phyloP scores from a whole-genome alignment of 129 eudicot species.

The Mikania micrantha region DNA sequence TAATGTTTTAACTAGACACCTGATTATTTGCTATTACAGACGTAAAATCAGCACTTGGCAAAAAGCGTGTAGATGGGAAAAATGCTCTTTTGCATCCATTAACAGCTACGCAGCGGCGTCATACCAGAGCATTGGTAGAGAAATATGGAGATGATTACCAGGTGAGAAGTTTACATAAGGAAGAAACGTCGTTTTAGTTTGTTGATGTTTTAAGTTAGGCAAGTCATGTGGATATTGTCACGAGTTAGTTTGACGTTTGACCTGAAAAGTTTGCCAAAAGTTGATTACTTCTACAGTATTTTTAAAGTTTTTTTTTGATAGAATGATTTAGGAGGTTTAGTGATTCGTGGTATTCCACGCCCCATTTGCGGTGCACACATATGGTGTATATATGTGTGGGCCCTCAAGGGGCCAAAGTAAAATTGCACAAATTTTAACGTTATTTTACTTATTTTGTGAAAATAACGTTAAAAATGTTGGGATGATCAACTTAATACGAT shows the following conservation, averaged over 20 bases:
- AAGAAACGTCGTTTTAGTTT: not conserved
- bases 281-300: not conserved
- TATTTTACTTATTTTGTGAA: too few species aligned
- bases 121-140: conserved; percentile 52
- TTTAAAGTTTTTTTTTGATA: not conserved
- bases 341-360: too few species aligned
- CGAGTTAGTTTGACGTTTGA: not conserved
- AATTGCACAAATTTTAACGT: too few species aligned
- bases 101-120: conserved; percentile 65
- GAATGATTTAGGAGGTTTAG: not conserved
- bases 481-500: too few species aligned
- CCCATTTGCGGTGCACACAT: too few species aligned
- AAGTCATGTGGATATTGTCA: not conserved
- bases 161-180: conserved; percentile 29
- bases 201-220: not conserved
- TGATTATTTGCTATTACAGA: conserved; percentile 45
- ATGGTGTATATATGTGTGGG: too few species aligned
- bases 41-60: conserved; percentile 88
- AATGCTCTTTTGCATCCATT: conserved; percentile 66
- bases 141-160: conserved; percentile 83
- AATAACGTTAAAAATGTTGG: too few species aligned
- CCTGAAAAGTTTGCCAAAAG: not conserved
- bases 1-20: too few species aligned
- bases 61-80: conserved; percentile 84
- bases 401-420: too few species aligned